phyloP scores from a whole-genome alignment of 805 yeast genomes.

The Candida vaughaniae region DNA sequence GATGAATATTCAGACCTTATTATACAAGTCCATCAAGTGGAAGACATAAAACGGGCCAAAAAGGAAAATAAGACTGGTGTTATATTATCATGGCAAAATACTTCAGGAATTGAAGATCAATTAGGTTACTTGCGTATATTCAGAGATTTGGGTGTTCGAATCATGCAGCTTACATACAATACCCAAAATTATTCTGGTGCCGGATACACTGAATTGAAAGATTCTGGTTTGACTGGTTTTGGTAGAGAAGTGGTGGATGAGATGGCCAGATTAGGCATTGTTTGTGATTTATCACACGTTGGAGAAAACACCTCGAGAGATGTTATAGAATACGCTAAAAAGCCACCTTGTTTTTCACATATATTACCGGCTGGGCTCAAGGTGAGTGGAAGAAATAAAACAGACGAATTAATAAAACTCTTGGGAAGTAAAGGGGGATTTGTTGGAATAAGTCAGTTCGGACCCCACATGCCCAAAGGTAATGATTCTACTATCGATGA shows the following conservation, averaged over 20 bases:
- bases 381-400: slow-evolving; percentile 14
- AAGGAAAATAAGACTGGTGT: slow-evolving; percentile 12
- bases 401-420: slow-evolving; percentile 13
- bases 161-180: slow-evolving; percentile 15
- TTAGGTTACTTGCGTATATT: slow-evolving; percentile 13
- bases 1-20: slow-evolving; percentile 11
- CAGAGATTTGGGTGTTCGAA: slow-evolving; percentile 14
- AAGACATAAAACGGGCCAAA: slow-evolving; percentile 13
- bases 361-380: slow-evolving; percentile 12
- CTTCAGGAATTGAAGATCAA: slow-evolving; percentile 15
- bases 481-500: slow-evolving; percentile 19
- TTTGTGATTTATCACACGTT: slow-evolving; percentile 15
- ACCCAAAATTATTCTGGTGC: slow-evolving; percentile 15
- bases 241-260: slow-evolving; percentile 16
- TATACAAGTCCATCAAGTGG: slow-evolving; percentile 12
- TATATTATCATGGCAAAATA: slow-evolving; percentile 15
- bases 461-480: slow-evolving; percentile 15
- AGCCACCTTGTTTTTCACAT: slow-evolving; percentile 14
- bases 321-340: slow-evolving; percentile 14
- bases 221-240: slow-evolving; percentile 14
- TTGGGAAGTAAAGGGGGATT: slow-evolving; percentile 14
- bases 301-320: slow-evolving; percentile 13
- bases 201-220: slow-evolving; percentile 14
- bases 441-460: slow-evolving; percentile 15
- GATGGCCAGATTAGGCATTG: slow-evolving; percentile 14